A percentile compares a stretch with the other conserved stretches of the same genome.
These are phyloP conservation scores for Fusarium veterinarium DNA, from an alignment of 2,329 filamentous ascomycete species.

Conservation along the genomic window DNA sequence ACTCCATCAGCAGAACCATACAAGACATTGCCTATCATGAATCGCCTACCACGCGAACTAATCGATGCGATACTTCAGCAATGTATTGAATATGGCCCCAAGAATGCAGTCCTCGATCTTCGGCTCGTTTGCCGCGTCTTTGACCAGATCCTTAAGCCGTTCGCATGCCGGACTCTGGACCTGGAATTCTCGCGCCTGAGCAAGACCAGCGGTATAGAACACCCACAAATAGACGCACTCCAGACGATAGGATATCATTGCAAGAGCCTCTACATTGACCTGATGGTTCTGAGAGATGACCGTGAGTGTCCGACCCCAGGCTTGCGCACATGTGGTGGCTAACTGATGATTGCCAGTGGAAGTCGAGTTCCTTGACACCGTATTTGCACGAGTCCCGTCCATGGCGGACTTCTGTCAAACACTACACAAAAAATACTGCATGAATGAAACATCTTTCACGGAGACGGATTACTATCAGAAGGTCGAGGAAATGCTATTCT, in stretches of 20 bases:
- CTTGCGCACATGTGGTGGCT: conserved; percentile 9
- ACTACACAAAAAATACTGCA: conserved; percentile 59
- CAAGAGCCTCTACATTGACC: conserved; percentile 62
- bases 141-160: conserved; percentile 59
- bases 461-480: conserved; percentile 58
- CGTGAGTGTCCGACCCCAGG: conserved; percentile 48
- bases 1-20: not conserved
- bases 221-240: conserved; percentile 55
- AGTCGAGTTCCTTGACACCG: conserved; percentile 58
- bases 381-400: conserved; percentile 59
- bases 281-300: conserved; percentile 65
- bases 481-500: conserved; percentile 57
- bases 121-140: conserved; percentile 64
- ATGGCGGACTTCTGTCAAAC: conserved; percentile 59
- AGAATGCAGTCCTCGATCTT: conserved; percentile 58
- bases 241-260: conserved; percentile 60
- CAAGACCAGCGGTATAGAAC: conserved; percentile 48
- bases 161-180: conserved; percentile 59
- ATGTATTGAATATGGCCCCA: conserved; percentile 55
- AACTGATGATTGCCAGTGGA: conserved; percentile 54
- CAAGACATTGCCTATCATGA: conserved; percentile 49
- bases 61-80: conserved; percentile 59
- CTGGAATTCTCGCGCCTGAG: conserved; percentile 63
- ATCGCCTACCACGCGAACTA: conserved; percentile 61
- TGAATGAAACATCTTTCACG: conserved; percentile 61